Conservation (phyloP, 2,329 filamentous ascomycete species). For the Spiromastix sp. region DNA sequence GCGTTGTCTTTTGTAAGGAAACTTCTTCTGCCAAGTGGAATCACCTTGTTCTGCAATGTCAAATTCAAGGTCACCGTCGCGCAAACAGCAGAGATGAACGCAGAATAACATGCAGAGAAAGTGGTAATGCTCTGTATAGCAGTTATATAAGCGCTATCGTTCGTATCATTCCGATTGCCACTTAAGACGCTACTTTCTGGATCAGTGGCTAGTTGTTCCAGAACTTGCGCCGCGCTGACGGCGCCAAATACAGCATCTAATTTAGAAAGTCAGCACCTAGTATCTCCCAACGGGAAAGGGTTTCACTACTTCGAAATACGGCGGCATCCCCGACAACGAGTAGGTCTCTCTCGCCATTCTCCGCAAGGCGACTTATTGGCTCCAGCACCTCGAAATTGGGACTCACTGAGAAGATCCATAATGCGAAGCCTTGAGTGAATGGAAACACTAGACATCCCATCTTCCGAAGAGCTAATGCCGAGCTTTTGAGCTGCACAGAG, state of each 20-base stretch:
- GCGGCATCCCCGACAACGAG: conserved; percentile 4
- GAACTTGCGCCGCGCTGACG: conserved; percentile 24
- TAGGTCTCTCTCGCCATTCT: conserved; percentile 11
- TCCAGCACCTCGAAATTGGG: conserved; percentile 26
- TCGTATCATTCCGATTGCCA: conserved; percentile 11
- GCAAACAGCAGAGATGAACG: conserved; percentile 30
- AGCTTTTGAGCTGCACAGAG: conserved; percentile 24
- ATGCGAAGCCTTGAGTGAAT: conserved; percentile 25
- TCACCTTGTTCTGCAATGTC: conserved; percentile 23
- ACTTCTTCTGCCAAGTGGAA: conserved; percentile 31
- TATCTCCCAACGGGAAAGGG: background rate
- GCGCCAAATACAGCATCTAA: conserved; percentile 27
- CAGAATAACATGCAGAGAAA: conserved; percentile 24
- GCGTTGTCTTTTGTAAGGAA: conserved; percentile 27
- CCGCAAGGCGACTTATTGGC: conserved; percentile 18
- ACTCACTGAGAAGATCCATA: conserved; percentile 32
- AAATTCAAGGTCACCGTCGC: conserved; percentile 28
- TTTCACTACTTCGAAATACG: conserved; percentile 2
- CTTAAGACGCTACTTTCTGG: conserved; percentile 14
- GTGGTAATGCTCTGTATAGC: conserved; percentile 5
- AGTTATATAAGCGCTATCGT: background rate
- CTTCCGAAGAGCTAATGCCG: conserved; percentile 26
- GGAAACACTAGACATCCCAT: conserved; percentile 29
- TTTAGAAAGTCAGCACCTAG: conserved; percentile 7
- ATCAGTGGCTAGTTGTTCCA: conserved; percentile 26